A percentile compares a stretch with the other conserved stretches of the same genome.
Conservation (phyloP, 805 yeast species). For the Ogataea nakhonphanomensis region DNA sequence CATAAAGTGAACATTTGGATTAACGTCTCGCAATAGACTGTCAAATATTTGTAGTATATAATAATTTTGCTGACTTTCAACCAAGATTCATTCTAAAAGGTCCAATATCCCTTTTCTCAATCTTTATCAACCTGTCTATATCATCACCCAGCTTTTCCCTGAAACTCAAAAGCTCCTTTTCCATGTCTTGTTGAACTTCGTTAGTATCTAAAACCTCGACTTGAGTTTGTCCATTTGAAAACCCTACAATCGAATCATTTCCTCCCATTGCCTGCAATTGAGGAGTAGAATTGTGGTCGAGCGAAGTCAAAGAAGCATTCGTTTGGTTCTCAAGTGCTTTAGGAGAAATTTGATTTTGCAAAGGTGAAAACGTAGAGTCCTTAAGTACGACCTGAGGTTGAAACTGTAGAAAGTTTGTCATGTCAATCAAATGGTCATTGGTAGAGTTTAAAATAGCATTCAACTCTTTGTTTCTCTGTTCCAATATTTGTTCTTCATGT, state of each 20-base stretch:
- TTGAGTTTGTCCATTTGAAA: conserved; percentile 15
- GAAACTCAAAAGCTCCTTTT: conserved; percentile 13
- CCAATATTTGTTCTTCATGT: conserved; percentile 25
- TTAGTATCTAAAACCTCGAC: conserved; percentile 16
- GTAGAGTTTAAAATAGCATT: conserved; percentile 32
- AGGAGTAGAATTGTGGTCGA: conserved; percentile 11
- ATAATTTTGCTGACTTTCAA: neutral
- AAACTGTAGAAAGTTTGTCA: conserved; percentile 23
- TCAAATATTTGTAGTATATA: conserved; percentile 1
- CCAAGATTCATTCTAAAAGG: conserved; percentile 14
- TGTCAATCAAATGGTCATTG: conserved; percentile 33
- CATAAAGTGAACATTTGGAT: conserved; percentile 41
- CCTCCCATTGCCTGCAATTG: conserved; percentile 10
- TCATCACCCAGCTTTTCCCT: conserved; percentile 7
- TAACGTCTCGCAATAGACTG: conserved; percentile 31
- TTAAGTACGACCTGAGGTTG: conserved; percentile 12
- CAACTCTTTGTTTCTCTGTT: conserved; percentile 31
- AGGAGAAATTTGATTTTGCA: conserved; percentile 2
- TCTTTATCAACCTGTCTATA: conserved; percentile 6
- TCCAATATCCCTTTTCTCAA: conserved; percentile 13
- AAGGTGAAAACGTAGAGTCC: conserved; percentile 2
- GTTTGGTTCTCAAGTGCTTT: conserved; percentile 3
- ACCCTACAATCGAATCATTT: conserved; percentile 8
- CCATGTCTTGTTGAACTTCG: conserved; percentile 9
- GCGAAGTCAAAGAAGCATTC: conserved; percentile 11